phyloP scores from a whole-genome alignment of 768 basidiomycete species.

The Dioszegia hungarica region DNA sequence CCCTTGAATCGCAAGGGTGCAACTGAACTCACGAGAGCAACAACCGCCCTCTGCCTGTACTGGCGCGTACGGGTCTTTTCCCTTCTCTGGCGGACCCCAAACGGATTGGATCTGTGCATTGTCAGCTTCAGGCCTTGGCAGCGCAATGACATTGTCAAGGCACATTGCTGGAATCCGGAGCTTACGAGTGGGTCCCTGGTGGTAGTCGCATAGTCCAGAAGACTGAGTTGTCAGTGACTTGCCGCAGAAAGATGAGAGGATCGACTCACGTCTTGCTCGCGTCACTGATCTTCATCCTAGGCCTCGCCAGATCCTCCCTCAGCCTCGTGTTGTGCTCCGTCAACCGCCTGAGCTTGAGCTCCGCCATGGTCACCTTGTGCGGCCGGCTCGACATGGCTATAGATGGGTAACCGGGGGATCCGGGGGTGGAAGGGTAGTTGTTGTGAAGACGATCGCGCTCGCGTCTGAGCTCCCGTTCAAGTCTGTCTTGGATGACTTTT shows the following conservation, averaged over 20 bases:
- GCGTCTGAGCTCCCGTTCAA: too few relatives aligned
- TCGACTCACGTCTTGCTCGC: conserved; percentile 71
- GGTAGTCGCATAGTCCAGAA: conserved; percentile 90
- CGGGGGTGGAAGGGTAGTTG: not conserved
- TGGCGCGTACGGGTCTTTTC: conserved; percentile 87
- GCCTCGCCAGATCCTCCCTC: conserved; percentile 80
- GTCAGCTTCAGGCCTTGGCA: not conserved
- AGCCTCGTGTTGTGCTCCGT: conserved; percentile 90
- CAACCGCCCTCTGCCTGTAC: conserved; percentile 53
- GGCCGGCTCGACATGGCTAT: conserved; percentile 41
- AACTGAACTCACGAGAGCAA: conserved; percentile 33
- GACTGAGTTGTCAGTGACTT: conserved; percentile 52
- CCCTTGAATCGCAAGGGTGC: not conserved
- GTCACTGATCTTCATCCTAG: conserved; percentile 86
- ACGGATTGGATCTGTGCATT: conserved; percentile 80
- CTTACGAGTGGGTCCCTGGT: conserved; percentile 64
- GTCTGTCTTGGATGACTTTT: too few relatives aligned
- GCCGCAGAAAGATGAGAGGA: not conserved
- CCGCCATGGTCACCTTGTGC: conserved; percentile 84
- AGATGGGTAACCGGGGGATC: not conserved
- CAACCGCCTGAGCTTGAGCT: conserved; percentile 88
- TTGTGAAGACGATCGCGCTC: not conserved
- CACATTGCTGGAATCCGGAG: not conserved
- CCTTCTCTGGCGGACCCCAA: conserved; percentile 90
- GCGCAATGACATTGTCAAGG: not conserved